phyloP scores from a whole-genome alignment of 2,329 filamentous ascomycete genomes.

The Fusarium sp. region DNA sequence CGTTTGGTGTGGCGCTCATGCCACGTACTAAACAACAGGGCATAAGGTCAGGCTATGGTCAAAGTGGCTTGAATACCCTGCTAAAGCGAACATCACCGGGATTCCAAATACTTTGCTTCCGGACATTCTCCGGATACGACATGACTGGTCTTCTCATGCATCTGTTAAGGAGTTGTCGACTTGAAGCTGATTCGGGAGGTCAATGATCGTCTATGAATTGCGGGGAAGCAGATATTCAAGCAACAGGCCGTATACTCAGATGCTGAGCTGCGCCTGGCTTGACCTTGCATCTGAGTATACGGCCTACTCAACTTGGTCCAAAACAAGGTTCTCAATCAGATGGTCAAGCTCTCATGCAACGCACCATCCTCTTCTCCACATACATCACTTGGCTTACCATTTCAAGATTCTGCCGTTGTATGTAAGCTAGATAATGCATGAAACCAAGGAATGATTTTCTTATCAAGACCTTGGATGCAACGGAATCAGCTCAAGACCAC shows the following conservation, averaged over 20 bases:
- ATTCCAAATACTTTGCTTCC: not conserved
- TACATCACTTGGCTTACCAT: not conserved
- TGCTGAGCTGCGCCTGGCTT: not conserved
- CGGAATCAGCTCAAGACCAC: not conserved
- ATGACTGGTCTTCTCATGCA: not conserved
- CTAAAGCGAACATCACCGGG: not conserved
- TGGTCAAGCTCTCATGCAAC: not conserved
- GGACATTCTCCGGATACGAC: not conserved
- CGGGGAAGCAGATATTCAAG: not conserved
- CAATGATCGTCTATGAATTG: not conserved
- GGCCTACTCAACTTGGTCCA: not conserved
- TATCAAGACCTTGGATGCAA: not conserved
- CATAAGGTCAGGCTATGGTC: not conserved
- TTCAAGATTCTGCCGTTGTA: not conserved
- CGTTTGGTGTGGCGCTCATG: not conserved
- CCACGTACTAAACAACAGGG: not conserved
- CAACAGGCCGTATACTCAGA: not conserved
- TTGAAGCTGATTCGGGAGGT: not conserved
- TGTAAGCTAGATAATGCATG: not conserved
- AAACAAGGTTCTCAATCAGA: not conserved
- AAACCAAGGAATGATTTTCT: not conserved
- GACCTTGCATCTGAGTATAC: too few relatives aligned
- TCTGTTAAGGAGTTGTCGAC: not conserved
- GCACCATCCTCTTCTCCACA: not conserved
- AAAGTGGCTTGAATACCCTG: not conserved